phyloP scores from a whole-genome alignment of 2,329 filamentous ascomycete species.

The Zasmidium angulare region DNA sequence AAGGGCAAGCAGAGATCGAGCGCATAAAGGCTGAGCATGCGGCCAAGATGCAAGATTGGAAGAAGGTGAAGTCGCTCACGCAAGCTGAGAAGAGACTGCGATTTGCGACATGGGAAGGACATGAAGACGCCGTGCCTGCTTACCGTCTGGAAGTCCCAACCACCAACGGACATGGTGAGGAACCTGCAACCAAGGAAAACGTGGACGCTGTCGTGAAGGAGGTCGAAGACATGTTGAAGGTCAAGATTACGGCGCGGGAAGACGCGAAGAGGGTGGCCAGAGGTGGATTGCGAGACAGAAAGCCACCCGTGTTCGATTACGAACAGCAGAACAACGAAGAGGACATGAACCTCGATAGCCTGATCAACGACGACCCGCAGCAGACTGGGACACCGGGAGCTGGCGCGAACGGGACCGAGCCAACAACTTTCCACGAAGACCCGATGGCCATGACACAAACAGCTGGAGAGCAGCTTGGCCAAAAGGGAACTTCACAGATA shows the following conservation, averaged over 20 bases:
- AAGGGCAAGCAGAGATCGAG: slow-evolving; percentile 78
- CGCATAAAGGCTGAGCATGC: slow-evolving; percentile 79
- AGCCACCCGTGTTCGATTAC: slow-evolving; percentile 15
- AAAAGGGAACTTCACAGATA: neutral
- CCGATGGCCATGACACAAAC: slow-evolving; percentile 8
- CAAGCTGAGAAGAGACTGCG: slow-evolving; percentile 75
- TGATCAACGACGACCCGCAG: slow-evolving; percentile 10
- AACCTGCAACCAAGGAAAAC: slow-evolving; percentile 44
- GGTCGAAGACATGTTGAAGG: slow-evolving; percentile 70
- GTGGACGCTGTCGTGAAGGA: slow-evolving; percentile 73
- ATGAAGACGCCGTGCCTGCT: slow-evolving; percentile 33
- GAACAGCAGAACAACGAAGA: slow-evolving; percentile 12
- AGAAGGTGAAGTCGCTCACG: slow-evolving; percentile 67
- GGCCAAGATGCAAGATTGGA: slow-evolving; percentile 71
- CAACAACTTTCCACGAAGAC: slow-evolving; percentile 14
- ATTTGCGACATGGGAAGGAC: slow-evolving; percentile 56
- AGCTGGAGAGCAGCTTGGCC: neutral
- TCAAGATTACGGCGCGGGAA: slow-evolving; percentile 53
- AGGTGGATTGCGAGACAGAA: slow-evolving; percentile 36
- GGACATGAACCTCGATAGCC: slow-evolving; percentile 8
- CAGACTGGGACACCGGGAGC: slow-evolving; percentile 59
- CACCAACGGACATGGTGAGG: slow-evolving; percentile 36
- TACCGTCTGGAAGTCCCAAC: slow-evolving; percentile 50
- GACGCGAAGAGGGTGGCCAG: slow-evolving; percentile 33
- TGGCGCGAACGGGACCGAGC: slow-evolving; percentile 9